phyloP scores from a whole-genome alignment of 2,329 filamentous ascomycete species.

The Nemania abortiva region DNA sequence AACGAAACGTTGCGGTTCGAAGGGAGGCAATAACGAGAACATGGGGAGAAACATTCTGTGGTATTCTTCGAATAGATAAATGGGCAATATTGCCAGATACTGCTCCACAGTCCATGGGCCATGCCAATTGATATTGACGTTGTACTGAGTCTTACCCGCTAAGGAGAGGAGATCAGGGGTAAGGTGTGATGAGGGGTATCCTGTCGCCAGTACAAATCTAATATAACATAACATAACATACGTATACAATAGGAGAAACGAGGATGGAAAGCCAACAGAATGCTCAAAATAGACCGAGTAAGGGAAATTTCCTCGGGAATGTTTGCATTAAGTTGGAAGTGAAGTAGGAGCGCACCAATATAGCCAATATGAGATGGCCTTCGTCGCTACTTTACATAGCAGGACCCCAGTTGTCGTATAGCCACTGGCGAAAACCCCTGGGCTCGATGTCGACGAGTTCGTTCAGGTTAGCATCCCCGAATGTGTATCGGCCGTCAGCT shows the following conservation, averaged over 20 bases:
- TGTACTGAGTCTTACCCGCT: neutral
- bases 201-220: conserved; percentile 38
- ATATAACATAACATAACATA: conserved; percentile 12
- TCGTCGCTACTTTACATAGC: conserved; percentile 34
- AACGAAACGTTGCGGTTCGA: neutral
- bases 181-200: conserved; percentile 8
- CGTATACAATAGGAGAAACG: neutral
- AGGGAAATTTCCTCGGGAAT: neutral
- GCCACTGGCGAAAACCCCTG: conserved; percentile 66
- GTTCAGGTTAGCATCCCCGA: conserved; percentile 71
- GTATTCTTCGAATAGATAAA: conserved; percentile 11
- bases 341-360: neutral
- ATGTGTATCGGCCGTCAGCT: conserved; percentile 75
- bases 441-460: conserved; percentile 60
- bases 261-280: conserved; percentile 2
- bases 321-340: neutral
- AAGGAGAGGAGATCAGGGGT: neutral
- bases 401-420: conserved; percentile 61
- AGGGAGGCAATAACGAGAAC: neutral
- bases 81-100: conserved; percentile 22
- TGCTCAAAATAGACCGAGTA: neutral
- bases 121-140: conserved; percentile 24
- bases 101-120: conserved; percentile 29
- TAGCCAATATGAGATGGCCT: neutral
- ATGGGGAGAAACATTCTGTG: neutral